Conservation (phyloP, 139 green algal species). For the Chlamydomonas sp. region DNA sequence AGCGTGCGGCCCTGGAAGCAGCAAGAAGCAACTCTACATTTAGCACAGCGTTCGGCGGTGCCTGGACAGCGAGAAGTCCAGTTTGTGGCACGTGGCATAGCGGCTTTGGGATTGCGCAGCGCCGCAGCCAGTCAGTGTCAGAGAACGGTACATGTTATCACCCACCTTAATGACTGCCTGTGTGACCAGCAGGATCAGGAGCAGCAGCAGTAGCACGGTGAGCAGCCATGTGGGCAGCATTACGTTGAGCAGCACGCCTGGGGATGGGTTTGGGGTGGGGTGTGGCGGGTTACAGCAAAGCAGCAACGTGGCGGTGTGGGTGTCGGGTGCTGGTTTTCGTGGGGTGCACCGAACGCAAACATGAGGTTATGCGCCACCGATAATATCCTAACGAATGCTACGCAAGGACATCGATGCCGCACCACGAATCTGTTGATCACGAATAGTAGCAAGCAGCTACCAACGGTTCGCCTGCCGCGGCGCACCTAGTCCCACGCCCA, state of each 20-base stretch:
- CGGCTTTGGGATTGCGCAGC: too few relatives aligned
- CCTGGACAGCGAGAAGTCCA: not conserved
- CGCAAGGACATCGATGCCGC: not conserved
- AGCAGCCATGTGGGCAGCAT: constrained; percentile 59
- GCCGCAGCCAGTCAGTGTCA: too few relatives aligned
- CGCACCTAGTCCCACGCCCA: too few relatives aligned
- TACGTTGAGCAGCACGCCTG: constrained; percentile 64
- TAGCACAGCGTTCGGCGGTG: constrained; percentile 2
- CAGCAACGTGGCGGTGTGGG: not conserved
- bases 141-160: too few relatives aligned
- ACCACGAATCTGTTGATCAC: not conserved
- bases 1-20: not conserved
- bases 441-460: not conserved
- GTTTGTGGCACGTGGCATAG: too few relatives aligned
- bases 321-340: not conserved
- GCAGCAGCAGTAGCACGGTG: constrained; percentile 51
- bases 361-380: not conserved
- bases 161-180: constrained; percentile 13
- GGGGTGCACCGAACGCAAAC: too few relatives aligned
- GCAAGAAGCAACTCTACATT: too few relatives aligned
- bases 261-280: not conserved
- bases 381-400: not conserved
- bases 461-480: not conserved
- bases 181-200: constrained; percentile 43
- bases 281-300: not conserved